A percentile compares a stretch with the other conserved stretches of the same genome.
Conservation (phyloP, 1,284 basidiomycete genomes). For the Pseudozyma sp. region DNA sequence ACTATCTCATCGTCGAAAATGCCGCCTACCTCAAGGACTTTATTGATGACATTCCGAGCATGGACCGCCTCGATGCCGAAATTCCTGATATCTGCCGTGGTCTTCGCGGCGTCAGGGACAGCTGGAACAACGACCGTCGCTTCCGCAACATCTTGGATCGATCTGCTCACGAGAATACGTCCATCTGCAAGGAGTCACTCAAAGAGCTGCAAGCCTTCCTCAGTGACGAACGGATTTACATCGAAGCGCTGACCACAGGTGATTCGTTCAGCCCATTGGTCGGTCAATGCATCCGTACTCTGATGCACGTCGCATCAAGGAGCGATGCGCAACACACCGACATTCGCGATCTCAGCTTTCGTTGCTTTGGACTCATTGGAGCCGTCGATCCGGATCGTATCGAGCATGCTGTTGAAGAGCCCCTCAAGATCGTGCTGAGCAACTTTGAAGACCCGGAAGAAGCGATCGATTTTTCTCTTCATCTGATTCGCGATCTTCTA, state of each 20-base stretch:
- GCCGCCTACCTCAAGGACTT: constrained; percentile 71
- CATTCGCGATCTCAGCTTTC: constrained; percentile 77
- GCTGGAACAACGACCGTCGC: constrained; percentile 71
- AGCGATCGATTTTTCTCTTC: constrained; percentile 82
- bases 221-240: constrained; percentile 40
- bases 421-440: constrained; percentile 79
- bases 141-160: constrained; percentile 81
- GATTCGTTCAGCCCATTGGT: constrained; percentile 84
- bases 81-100: constrained; percentile 64
- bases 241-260: constrained; percentile 55
- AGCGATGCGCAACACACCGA: constrained; percentile 74
- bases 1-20: constrained; percentile 79
- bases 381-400: constrained; percentile 96
- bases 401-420: constrained; percentile 76
- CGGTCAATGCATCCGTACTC: constrained; percentile 77
- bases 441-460: constrained; percentile 88
- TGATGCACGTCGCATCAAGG: constrained; percentile 80
- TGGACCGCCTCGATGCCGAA: constrained; percentile 70
- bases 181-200: constrained; percentile 82
- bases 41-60: constrained; percentile 75
- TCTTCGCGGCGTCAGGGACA: constrained; percentile 59
- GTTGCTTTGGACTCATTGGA: constrained; percentile 93
- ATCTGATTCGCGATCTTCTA: constrained; percentile 86
- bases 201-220: constrained; percentile 77
- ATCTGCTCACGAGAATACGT: constrained; percentile 82